Evolutionary conservation across 1,284 basidiomycete species (phyloP).

Genomic region (Cutaneotrichosporon mucoides): DNA sequence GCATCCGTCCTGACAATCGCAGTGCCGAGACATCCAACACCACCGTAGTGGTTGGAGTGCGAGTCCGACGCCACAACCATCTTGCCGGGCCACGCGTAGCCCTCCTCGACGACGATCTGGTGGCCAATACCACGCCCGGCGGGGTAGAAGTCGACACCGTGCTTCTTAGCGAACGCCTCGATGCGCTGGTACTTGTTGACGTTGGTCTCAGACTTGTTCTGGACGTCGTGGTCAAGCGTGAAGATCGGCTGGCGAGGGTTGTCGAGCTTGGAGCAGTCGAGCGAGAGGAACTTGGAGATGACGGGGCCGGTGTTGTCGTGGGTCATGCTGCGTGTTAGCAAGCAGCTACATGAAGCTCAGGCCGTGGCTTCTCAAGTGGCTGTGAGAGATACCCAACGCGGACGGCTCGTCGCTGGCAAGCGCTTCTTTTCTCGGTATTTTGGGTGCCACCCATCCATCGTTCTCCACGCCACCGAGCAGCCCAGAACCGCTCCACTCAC

Average conservation of each 20-base stretch:
- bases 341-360: not conserved
- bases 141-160: slow-evolving; percentile 92
- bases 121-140: slow-evolving; percentile 98
- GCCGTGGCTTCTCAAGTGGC: not conserved
- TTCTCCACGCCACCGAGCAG: too few species aligned
- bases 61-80: slow-evolving; percentile 94
- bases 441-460: too few species aligned
- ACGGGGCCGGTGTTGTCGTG: slow-evolving; percentile 98
- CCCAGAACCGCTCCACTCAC: slow-evolving; percentile 33
- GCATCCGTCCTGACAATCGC: slow-evolving; percentile 80
- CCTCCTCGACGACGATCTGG: slow-evolving; percentile 91
- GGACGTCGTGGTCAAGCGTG: slow-evolving; percentile 97
- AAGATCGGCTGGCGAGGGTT: slow-evolving; percentile 78
- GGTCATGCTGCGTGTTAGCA: slow-evolving; percentile 60
- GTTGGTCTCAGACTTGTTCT: slow-evolving; percentile 93
- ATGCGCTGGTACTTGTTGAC: slow-evolving; percentile 89
- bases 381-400: too few species aligned
- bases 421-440: too few species aligned
- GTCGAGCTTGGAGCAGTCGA: slow-evolving; percentile 81
- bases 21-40: slow-evolving; percentile 93
- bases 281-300: slow-evolving; percentile 93
- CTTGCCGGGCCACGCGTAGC: slow-evolving; percentile 89
- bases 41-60: slow-evolving; percentile 95
- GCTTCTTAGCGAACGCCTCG: slow-evolving; percentile 81
- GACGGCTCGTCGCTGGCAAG: too few species aligned